phyloP scores from a whole-genome alignment of 495 filamentous ascomycete genomes.

The Neurospora tetrasperma region DNA sequence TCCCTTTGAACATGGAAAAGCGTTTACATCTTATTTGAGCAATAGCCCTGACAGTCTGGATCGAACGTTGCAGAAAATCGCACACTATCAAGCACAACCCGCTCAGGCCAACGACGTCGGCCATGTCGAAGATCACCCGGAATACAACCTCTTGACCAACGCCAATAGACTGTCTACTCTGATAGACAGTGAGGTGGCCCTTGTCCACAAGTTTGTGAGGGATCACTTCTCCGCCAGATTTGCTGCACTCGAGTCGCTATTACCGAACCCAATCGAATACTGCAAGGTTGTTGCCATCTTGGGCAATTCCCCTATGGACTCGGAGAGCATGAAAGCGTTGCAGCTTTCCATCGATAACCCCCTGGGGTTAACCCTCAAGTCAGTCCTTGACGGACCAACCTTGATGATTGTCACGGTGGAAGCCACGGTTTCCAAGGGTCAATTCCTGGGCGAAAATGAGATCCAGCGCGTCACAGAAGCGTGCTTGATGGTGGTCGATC shows the following conservation, averaged over 20 bases:
- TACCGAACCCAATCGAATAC: slow-evolving; percentile 88
- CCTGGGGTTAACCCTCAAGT: slow-evolving; percentile 60
- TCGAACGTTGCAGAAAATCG: slow-evolving; percentile 57
- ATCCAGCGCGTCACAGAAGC: slow-evolving; percentile 64
- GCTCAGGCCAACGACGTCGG: slow-evolving; percentile 56
- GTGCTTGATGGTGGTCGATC: slow-evolving; percentile 75
- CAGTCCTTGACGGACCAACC: slow-evolving; percentile 74
- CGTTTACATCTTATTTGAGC: slow-evolving; percentile 39
- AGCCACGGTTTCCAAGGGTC: slow-evolving; percentile 78
- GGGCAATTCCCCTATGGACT: slow-evolving; percentile 84
- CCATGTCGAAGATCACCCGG: slow-evolving; percentile 74
- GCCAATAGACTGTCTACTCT: slow-evolving; percentile 77
- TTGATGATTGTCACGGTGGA: slow-evolving; percentile 96
- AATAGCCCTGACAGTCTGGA: slow-evolving; percentile 50
- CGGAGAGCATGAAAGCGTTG: slow-evolving; percentile 65
- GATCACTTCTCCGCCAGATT: slow-evolving; percentile 94
- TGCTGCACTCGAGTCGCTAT: slow-evolving; percentile 88
- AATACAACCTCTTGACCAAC: slow-evolving; percentile 73
- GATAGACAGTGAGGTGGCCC: slow-evolving; percentile 83
- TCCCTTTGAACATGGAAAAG: slow-evolving; percentile 18
- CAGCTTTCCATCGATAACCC: slow-evolving; percentile 64
- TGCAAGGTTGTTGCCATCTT: slow-evolving; percentile 91
- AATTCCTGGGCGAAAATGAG: slow-evolving; percentile 62
- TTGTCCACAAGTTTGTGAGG: slow-evolving; percentile 89
- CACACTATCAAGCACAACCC: slow-evolving; percentile 58